Base-by-base conservation (phyloP, 2,329 filamentous ascomycete genomes). In the Botrytis elliptica region DNA sequence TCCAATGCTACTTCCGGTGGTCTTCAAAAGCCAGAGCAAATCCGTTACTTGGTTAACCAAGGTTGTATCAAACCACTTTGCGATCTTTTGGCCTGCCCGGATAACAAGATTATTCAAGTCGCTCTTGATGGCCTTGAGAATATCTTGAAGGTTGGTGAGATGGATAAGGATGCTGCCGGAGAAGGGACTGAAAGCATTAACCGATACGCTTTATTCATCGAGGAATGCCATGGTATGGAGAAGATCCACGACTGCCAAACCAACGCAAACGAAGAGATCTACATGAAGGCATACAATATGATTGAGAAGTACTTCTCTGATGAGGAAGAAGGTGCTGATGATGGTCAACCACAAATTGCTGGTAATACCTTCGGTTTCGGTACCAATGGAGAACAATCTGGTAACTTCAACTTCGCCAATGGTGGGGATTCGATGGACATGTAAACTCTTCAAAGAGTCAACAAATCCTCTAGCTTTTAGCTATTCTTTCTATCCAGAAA, bases 251-350 rank as follows among this genome's bases (percentile, higher is more conserved):
- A 98, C 80, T 98, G 96, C 89, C 96, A 99, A 88, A 98, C 97
- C 87, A 99, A 99, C 81, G 95, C 95, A 86, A 99, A 99, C 85
- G 96, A 99, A 86, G 96, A 99, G 85, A 99, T 99, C 80, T 99
- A 99, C 88, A 98, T 99, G 95, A 99, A 99, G 90, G 96, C 96
- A 0, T 99, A 98, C 89, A 98, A 97, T 89, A 99, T 99, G 85
- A 99, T 99, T 79, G 96, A 99, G 88, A 98, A 98, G 87, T 99
- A 99, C 89, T 99, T 99, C 87, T 98, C 95, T 0, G 96, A 99
- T 81, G 96, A 99, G 79, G 96, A 98, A 73, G 96, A 97, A 82
- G 89, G 85, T 65, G 87, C 84, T 76, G 94, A 95, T 80, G 94
- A 94, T 60, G 89, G 93, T 75, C 92, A 94, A 81, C 83, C 75